phyloP scores from a whole-genome alignment of 371 early-diverging fungal species.

The Mortierella sp. region DNA sequence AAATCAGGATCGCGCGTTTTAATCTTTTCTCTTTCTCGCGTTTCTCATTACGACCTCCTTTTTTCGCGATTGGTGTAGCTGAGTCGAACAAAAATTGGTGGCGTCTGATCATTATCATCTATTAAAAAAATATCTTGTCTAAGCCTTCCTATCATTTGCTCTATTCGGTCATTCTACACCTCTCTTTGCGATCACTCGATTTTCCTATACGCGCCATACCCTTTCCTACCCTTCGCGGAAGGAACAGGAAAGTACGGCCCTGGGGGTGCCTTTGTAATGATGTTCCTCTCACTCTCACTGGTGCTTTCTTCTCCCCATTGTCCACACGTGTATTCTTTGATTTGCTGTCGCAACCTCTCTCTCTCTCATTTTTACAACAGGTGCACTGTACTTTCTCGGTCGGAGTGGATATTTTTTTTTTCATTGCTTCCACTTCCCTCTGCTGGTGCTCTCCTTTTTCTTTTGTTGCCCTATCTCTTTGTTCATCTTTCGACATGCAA shows the following conservation, averaged over 20 bases:
- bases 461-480: background rate
- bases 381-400: background rate
- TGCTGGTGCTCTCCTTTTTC: background rate
- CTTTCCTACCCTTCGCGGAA: too few species aligned
- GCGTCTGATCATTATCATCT: background rate
- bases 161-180: too few species aligned
- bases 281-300: background rate
- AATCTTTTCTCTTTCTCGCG: background rate
- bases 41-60: background rate
- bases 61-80: background rate
- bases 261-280: too few species aligned
- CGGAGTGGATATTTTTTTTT: constrained; percentile 6
- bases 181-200: too few species aligned
- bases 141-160: too few species aligned
- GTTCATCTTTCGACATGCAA: background rate
- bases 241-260: too few species aligned
- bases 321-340: constrained; percentile 8
- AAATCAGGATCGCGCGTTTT: too few species aligned
- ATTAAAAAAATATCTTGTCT: too few species aligned
- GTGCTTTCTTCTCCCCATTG: background rate
- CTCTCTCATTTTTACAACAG: background rate
- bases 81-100: background rate
- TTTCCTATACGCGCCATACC: too few species aligned
- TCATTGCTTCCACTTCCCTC: too few species aligned
- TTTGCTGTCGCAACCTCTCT: background rate